Percentiles rank a stretch among this genome's conserved stretches.
These are phyloP conservation scores for Fusarium chaquense DNA, from an alignment of 2,329 filamentous ascomycete species.

Conservation along the genomic window DNA sequence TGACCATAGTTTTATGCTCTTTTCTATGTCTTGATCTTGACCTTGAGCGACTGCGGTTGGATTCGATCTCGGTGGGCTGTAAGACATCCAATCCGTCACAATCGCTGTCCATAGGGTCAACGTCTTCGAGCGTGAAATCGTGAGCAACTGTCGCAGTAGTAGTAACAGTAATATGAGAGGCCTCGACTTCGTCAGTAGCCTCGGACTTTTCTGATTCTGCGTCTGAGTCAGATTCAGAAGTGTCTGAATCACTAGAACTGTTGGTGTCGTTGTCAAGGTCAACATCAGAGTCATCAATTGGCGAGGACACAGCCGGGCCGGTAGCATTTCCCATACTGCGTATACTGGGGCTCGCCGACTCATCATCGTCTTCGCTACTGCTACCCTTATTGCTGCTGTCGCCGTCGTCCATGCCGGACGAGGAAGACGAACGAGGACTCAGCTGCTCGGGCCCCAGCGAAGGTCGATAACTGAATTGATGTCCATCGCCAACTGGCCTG, in stretches of 20 bases:
- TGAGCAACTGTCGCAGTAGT: conserved; percentile 39
- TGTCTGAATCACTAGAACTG: conserved; percentile 34
- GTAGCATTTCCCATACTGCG: conserved; percentile 45
- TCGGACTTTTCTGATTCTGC: conserved; percentile 44
- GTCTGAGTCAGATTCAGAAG: conserved; percentile 41
- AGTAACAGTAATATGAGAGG: conserved; percentile 34
- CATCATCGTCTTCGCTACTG: conserved; percentile 42
- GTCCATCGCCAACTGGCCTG: conserved; percentile 56
- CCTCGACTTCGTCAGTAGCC: conserved; percentile 42
- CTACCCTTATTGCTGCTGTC: conserved; percentile 43
- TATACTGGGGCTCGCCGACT: conserved; percentile 48
- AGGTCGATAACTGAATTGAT: conserved; percentile 58
- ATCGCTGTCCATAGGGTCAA: conserved; percentile 61
- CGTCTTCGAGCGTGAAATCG: conserved; percentile 60
- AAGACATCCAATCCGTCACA: conserved; percentile 58
- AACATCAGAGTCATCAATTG: conserved; percentile 29
- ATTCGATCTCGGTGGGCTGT: conserved; percentile 61
- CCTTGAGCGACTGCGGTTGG: conserved; percentile 57
- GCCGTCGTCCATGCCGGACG: conserved; percentile 42
- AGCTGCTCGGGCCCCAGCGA: conserved; percentile 52
- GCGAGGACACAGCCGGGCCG: conserved; percentile 21
- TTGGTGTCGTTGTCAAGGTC: conserved; percentile 34
- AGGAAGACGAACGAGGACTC: conserved; percentile 54
- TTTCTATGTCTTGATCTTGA: conserved; percentile 55
- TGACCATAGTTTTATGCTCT: conserved; percentile 59